Evolutionary conservation across 257 asterid species (phyloP).

Genomic region (Cinchona pubescens): DNA sequence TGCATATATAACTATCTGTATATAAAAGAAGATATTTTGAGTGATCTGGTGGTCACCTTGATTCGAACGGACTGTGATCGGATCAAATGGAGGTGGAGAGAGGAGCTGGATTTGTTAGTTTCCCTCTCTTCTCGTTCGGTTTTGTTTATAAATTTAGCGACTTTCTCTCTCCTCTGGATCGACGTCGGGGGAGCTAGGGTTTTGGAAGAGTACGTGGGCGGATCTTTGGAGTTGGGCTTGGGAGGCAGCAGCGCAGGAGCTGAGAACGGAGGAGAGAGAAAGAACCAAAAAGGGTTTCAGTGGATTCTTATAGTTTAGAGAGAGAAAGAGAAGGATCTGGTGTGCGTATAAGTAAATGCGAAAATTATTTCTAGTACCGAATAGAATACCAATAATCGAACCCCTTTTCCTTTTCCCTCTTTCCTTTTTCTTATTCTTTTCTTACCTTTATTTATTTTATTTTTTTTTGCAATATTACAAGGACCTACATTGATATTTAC

Average conservation of each 20-base stretch:
- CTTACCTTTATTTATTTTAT: too few species aligned
- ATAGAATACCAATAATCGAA: neutral
- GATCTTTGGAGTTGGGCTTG: slow-evolving; percentile 25
- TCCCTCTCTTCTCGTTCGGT: slow-evolving; percentile 27
- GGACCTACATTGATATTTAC: too few species aligned
- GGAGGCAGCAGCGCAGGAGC: slow-evolving; percentile 21
- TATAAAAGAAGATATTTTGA: neutral
- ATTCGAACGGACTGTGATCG: slow-evolving; percentile 36
- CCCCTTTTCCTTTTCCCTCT: neutral
- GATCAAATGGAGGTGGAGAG: slow-evolving; percentile 41
- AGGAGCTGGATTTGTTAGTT: slow-evolving; percentile 32
- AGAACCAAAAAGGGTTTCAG: slow-evolving; percentile 16
- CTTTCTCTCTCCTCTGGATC: slow-evolving; percentile 9
- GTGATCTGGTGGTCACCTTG: slow-evolving; percentile 50
- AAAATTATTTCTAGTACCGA: neutral
- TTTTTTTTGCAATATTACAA: too few species aligned
- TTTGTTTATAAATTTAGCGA: slow-evolving; percentile 4
- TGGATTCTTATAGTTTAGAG: slow-evolving; percentile 6
- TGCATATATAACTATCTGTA: neutral
- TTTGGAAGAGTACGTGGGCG: slow-evolving; percentile 22
- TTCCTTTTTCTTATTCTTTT: neutral
- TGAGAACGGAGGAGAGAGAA: slow-evolving; percentile 25
- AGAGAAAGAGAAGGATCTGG: neutral
- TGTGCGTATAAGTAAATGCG: neutral
- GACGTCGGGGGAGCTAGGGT: slow-evolving; percentile 50